Base-by-base conservation (phyloP, 441 rosid genomes). In the Adansonia rubrostipa region DNA sequence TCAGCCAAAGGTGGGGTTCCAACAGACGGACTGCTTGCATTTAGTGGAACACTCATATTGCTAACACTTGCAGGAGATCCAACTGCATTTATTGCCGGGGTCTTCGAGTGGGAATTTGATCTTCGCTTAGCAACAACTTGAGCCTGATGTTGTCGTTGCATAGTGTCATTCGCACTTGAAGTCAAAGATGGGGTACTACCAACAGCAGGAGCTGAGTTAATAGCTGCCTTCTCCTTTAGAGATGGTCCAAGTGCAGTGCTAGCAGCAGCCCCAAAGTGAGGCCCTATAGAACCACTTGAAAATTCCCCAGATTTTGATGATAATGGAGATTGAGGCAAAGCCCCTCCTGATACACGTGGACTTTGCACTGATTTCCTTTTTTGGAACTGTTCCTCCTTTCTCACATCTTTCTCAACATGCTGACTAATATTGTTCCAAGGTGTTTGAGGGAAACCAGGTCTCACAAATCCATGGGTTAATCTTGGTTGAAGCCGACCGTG, bases 231-330 rank as follows among this genome's bases (percentile, higher is more conserved):
- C 63, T 97, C 99, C 88, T 91, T 93, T 73, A 88, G 96, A 22
- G 91, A 84, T 73, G 93, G 78, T 28, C 91, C 93, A 84, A 85
- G 79, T 20, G 87, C 79, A 66, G 84, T 66, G 78, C 77, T 81
- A 47, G 95, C 85, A 79, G 82, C 87, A 62, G 87, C 92, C 80
- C 95, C 98, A 82, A 90, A 91, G 83, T 92, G 93, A 75, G 84
- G 87, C 68, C 95, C 99, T 28, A 88, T 89, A 40, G 99, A 95
- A 79, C 98, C 93, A 82, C 90, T 90, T 51, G 99, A 97, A 81
- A 95, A 92, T 79, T 97, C 99, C 68, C 99, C 99, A 77, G 99
- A 95, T 87, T 90, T 97, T 74, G 99, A 92, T 64, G 99, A 93
- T 74, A 91, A 85, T 58, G 99, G 99, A 69, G 99, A 95, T 62